Conservation (phyloP, 768 basidiomycete genomes). For the Leccinum imitatum region DNA sequence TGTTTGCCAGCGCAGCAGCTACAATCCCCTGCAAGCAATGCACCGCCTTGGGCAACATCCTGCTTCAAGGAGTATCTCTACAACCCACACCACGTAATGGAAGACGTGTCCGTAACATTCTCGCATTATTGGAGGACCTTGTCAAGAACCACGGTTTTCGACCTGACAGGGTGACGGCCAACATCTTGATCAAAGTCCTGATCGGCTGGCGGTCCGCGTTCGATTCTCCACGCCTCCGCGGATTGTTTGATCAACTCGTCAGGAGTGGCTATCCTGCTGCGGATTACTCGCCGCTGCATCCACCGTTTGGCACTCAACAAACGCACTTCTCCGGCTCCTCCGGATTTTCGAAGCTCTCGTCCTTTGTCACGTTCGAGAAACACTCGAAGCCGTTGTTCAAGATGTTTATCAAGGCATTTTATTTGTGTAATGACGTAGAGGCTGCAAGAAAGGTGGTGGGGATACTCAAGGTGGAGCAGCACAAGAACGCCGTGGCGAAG, state of each 20-base stretch:
- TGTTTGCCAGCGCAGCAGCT: constrained; percentile 35
- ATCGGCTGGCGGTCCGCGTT: constrained; percentile 51
- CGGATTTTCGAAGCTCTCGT: constrained; percentile 38
- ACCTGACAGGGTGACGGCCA: constrained; percentile 69
- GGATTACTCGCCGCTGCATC: constrained; percentile 27
- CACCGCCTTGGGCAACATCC: constrained; percentile 55
- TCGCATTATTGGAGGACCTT: constrained; percentile 43
- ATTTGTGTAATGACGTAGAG: constrained; percentile 49
- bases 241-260: constrained; percentile 65
- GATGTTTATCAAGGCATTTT: constrained; percentile 70
- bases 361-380: constrained; percentile 50
- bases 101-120: constrained; percentile 44
- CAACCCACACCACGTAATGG: constrained; percentile 38
- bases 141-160: constrained; percentile 45
- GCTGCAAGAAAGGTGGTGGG: constrained; percentile 55
- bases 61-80: constrained; percentile 47
- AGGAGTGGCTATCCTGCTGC: constrained; percentile 55
- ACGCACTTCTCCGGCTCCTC: constrained; percentile 14
- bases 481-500: constrained; percentile 11
- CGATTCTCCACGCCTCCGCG: constrained; percentile 43
- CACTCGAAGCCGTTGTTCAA: constrained; percentile 71
- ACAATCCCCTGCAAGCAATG: constrained; percentile 32
- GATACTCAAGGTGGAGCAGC: constrained; percentile 49
- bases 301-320: constrained; percentile 46
- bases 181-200: constrained; percentile 63